Percentiles rank a stretch among this genome's conserved stretches.
These are phyloP conservation scores for Skeletonema marinoi DNA, from an alignment of 108 stramenopile species.

Conservation along the genomic window DNA sequence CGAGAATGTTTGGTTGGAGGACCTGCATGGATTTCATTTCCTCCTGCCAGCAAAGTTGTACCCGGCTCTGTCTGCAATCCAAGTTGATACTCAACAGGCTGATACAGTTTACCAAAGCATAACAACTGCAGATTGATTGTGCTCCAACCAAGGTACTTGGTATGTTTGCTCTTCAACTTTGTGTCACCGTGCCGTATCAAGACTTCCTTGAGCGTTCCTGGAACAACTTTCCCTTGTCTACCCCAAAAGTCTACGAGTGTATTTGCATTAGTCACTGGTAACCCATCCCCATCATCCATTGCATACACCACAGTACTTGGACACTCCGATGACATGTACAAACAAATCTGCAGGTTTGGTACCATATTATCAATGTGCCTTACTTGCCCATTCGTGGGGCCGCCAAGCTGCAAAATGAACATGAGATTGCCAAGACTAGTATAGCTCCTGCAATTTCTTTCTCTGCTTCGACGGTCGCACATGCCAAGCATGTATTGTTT, in stretches of 20 bases:
- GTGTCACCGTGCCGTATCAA: slow-evolving; percentile 21
- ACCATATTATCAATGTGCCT: slow-evolving; percentile 73
- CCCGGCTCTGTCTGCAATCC: slow-evolving; percentile 49
- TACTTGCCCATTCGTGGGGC: slow-evolving; percentile 56
- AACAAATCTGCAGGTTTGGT: slow-evolving; percentile 62
- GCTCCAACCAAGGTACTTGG: slow-evolving; percentile 49
- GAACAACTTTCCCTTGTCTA: slow-evolving; percentile 7
- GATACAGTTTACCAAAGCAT: slow-evolving; percentile 71
- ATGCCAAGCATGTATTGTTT: slow-evolving; percentile 62
- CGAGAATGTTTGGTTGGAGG: slow-evolving; percentile 54
- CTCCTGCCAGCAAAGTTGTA: slow-evolving; percentile 61
- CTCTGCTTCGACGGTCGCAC: slow-evolving; percentile 45
- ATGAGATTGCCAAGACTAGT: slow-evolving; percentile 62
- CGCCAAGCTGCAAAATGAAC: slow-evolving; percentile 65
- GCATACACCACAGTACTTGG: slow-evolving; percentile 63
- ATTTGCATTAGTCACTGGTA: slow-evolving; percentile 28
- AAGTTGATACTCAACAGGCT: slow-evolving; percentile 36
- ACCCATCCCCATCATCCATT: slow-evolving; percentile 43
- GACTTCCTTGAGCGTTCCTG: slow-evolving; percentile 17
- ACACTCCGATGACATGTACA: slow-evolving; percentile 65
- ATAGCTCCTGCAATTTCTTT: slow-evolving; percentile 17
- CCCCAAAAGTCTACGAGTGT: slow-evolving; percentile 30
- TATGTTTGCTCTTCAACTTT: slow-evolving; percentile 22
- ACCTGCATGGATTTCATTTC: slow-evolving; percentile 79
- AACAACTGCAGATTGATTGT: slow-evolving; percentile 44